Evolutionary conservation across 345 rosid genomes (phyloP).

Genomic region (Cardamine resedifolia): DNA sequence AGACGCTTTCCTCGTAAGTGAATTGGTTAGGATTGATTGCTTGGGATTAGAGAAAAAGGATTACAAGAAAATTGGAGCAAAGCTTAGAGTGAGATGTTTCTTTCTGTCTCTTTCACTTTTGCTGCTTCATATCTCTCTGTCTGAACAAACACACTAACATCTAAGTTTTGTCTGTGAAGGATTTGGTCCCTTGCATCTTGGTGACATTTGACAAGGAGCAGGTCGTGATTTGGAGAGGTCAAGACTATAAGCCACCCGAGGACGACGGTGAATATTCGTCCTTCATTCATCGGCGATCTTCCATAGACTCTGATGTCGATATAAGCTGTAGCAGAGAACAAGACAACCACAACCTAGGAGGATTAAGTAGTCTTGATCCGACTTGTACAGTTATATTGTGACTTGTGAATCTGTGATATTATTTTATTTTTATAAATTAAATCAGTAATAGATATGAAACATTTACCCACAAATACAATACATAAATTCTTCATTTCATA

Average conservation of each 20-base stretch:
- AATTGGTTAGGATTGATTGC: constrained; percentile 82
- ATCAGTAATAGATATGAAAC: background rate
- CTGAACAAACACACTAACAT: constrained; percentile 7
- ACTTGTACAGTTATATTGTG: constrained; percentile 14
- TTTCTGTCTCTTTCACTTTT: background rate
- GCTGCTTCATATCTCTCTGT: background rate
- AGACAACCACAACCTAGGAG: background rate
- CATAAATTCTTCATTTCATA: too few species aligned
- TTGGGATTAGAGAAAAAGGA: constrained; percentile 80
- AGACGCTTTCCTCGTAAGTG: constrained; percentile 76
- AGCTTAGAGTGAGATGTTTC: constrained; percentile 63
- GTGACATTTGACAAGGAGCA: constrained; percentile 95
- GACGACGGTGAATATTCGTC: constrained; percentile 38
- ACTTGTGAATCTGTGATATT: background rate
- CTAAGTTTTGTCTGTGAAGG: constrained; percentile 44
- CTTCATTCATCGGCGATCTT: constrained; percentile 35
- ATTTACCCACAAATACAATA: background rate
- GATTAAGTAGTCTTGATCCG: background rate
- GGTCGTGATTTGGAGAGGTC: constrained; percentile 82
- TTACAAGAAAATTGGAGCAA: constrained; percentile 91
- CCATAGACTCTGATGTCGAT: constrained; percentile 27
- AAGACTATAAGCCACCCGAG: constrained; percentile 58
- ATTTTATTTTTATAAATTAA: too few species aligned
- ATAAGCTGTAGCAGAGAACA: background rate
- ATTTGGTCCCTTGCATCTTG: constrained; percentile 75